Percentiles rank a stretch among this genome's conserved stretches.
These are phyloP conservation scores for Geosmithia putterillii DNA, from an alignment of 2,329 filamentous ascomycete genomes.

Conservation along the genomic window DNA sequence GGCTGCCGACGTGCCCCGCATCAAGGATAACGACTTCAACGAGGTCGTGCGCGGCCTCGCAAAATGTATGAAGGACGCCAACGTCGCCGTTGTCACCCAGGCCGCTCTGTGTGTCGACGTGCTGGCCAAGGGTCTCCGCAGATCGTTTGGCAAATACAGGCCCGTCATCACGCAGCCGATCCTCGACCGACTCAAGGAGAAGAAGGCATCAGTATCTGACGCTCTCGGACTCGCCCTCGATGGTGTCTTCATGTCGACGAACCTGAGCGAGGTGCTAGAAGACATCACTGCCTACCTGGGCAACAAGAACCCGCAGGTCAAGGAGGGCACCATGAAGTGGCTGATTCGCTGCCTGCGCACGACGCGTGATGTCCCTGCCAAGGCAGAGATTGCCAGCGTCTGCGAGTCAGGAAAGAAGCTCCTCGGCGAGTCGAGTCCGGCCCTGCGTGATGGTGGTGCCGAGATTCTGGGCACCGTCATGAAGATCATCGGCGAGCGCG, in stretches of 20 bases:
- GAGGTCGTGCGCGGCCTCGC: slow-evolving; percentile 76
- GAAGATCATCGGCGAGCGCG: slow-evolving; percentile 96
- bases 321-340: slow-evolving; percentile 89
- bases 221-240: slow-evolving; percentile 80
- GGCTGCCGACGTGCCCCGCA: slow-evolving; percentile 70
- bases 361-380: slow-evolving; percentile 72
- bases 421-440: slow-evolving; percentile 78
- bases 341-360: slow-evolving; percentile 77
- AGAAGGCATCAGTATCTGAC: slow-evolving; percentile 82
- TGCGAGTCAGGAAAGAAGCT: slow-evolving; percentile 86
- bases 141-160: slow-evolving; percentile 69
- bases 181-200: slow-evolving; percentile 93
- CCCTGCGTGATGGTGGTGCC: slow-evolving; percentile 74
- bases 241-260: slow-evolving; percentile 50
- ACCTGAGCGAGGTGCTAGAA: slow-evolving; percentile 75
- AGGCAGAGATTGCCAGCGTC: slow-evolving; percentile 71
- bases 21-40: slow-evolving; percentile 82
- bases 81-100: slow-evolving; percentile 85
- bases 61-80: slow-evolving; percentile 98
- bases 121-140: slow-evolving; percentile 74
- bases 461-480: slow-evolving; percentile 89
- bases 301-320: slow-evolving; percentile 96
- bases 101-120: slow-evolving; percentile 88
- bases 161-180: slow-evolving; percentile 74
- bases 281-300: slow-evolving; percentile 75